Base-by-base conservation (phyloP, 768 basidiomycete genomes). In the Pleurotus cornucopiae region DNA sequence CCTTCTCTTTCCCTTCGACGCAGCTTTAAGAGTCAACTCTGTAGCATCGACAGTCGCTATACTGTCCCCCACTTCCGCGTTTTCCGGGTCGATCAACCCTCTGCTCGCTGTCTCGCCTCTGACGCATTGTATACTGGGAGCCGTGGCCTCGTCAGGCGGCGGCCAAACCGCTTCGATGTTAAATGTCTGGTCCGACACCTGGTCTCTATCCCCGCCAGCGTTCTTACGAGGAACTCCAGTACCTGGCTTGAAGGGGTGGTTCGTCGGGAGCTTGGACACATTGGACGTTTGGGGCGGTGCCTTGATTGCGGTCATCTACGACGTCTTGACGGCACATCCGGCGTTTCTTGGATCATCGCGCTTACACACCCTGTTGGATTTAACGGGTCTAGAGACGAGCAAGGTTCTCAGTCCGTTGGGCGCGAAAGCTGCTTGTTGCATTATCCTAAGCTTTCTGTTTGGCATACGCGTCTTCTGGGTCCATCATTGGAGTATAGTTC, bases 261-360 rank as follows among this genome's bases (percentile, higher is more conserved):
- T 45, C 16, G 74, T 71, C 2, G 71, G 73, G 44, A 46, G 72
- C 49, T 71, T 71, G 57, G 73, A 68, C 6, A 77, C 74, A 1
- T 62, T 81, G 14, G 81, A 82, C 60, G 63, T 81, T 0, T 82
- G 80, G 81, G 79, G 72, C 54, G 81, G 81, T 39, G 72, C 77
- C 6, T 58, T 81, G 2, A 75, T 76, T 6, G 51, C 51, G 5
- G 14, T 55, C 3, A 23, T 55, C 20, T 55, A 55, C 43, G 54
- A 55, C 45, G 11, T 55, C 25, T 23, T 55, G 9, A 55, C 54
- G 18, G 54, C 44, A 6, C 45, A 46, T 46, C 44, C 54, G 0
- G 7, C 54, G 1, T 25, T 45, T 6, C 23, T 26, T 4, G 16
- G 39, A 43, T 46, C 37, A 46, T 21, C 13, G 6, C 26, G 9